Conservation (phyloP, 169 alveolate species). For the Toxoplasma gondii region DNA sequence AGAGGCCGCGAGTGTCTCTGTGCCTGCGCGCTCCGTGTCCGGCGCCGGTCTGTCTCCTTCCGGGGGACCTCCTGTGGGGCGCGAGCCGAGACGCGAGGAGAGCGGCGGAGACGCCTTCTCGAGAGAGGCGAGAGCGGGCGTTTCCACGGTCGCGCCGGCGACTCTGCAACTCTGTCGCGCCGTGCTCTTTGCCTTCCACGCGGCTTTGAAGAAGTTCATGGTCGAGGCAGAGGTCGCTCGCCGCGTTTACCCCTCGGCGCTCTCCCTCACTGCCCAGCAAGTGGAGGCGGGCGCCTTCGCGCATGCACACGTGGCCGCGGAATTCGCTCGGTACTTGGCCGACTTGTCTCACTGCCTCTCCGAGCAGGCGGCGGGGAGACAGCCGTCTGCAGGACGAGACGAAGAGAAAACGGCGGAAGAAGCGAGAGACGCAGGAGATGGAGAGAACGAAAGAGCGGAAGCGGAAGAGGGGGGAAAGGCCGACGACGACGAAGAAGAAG, state of each 20-base stretch:
- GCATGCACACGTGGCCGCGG: neutral
- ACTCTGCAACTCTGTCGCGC: slow-evolving; percentile 24
- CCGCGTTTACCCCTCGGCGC: neutral
- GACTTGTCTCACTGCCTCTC: neutral
- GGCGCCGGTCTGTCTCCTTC: too few relatives aligned
- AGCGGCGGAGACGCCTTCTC: neutral
- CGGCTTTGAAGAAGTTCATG: neutral
- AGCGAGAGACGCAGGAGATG: too few relatives aligned
- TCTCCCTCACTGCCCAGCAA: neutral
- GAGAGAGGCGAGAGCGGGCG: neutral
- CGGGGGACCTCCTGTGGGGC: neutral
- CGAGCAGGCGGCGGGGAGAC: neutral
- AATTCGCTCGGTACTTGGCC: neutral
- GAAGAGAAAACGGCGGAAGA: too few relatives aligned
- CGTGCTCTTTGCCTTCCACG: neutral
- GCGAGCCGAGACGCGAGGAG: neutral
- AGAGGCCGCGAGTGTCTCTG: neutral
- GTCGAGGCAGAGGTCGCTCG: neutral
- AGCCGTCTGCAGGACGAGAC: neutral
- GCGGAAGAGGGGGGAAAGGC: too few relatives aligned
- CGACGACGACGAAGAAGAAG: too few relatives aligned
- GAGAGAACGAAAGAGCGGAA: too few relatives aligned
- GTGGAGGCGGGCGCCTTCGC: neutral
- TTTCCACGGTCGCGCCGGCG: neutral
- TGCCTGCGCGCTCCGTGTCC: neutral